phyloP scores from a whole-genome alignment of 768 basidiomycete genomes.

The Fomitopsis serialis region DNA sequence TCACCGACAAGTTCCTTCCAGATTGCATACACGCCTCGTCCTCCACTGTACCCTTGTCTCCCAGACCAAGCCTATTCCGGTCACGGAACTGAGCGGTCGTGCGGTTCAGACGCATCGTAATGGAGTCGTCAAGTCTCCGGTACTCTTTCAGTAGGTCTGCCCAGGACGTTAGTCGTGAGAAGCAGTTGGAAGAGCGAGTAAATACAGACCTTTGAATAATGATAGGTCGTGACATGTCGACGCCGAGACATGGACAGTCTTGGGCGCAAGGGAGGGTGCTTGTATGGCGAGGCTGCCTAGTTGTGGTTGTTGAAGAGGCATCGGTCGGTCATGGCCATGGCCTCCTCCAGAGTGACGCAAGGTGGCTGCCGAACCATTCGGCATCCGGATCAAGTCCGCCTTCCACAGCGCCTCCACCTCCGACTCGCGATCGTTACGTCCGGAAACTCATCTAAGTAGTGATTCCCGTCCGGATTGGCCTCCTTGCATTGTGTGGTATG shows the following conservation, averaged over 20 bases:
- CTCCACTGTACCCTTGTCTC: constrained; percentile 48
- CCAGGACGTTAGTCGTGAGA: constrained; percentile 8
- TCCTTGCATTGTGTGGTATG: too few relatives aligned
- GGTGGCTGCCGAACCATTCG: too few relatives aligned
- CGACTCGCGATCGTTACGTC: too few relatives aligned
- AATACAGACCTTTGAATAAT: constrained; percentile 67
- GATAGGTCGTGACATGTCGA: constrained; percentile 71
- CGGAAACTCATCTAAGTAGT: too few relatives aligned
- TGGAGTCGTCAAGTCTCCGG: constrained; percentile 72
- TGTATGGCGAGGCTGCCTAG: constrained; percentile 70
- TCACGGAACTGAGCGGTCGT: constrained; percentile 74
- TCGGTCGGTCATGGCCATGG: constrained; percentile 12
- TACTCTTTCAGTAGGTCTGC: constrained; percentile 80
- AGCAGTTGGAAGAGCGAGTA: not conserved
- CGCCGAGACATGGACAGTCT: constrained; percentile 67
- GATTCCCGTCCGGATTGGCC: too few relatives aligned
- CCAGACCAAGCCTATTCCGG: constrained; percentile 48
- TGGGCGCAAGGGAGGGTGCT: constrained; percentile 51
- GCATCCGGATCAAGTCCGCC: too few relatives aligned
- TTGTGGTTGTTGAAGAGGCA: constrained; percentile 39
- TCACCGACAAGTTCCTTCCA: constrained; percentile 79
- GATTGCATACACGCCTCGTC: constrained; percentile 71
- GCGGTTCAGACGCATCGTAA: constrained; percentile 77
- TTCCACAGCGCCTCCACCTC: too few relatives aligned
- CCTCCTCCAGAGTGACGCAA: too few relatives aligned